A percentile compares a stretch with the other conserved stretches of the same genome.
Evolutionary conservation across 345 rosid species (phyloP).

Genomic region (Corchorus olitorius): DNA sequence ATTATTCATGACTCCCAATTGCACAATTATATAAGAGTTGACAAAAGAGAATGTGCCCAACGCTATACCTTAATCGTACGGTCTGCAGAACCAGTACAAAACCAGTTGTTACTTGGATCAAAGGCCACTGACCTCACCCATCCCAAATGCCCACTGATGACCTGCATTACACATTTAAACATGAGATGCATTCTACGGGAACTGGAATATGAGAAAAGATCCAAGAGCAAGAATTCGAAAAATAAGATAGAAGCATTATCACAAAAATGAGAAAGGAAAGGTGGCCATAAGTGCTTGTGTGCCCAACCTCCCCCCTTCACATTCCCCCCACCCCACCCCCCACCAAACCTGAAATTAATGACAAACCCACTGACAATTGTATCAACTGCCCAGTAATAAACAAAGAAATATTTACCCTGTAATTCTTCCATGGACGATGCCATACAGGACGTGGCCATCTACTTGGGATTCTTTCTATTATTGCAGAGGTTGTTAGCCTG

Average conservation of each 20-base stretch:
- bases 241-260: too few relatives aligned
- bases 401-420: conserved; percentile 60
- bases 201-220: not conserved
- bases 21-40: too few relatives aligned
- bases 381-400: not conserved
- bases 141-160: conserved; percentile 95
- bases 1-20: too few relatives aligned
- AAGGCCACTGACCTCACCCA: conserved; percentile 98
- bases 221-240: too few relatives aligned
- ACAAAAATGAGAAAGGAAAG: too few relatives aligned
- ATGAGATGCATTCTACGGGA: conserved; percentile 17
- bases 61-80: conserved; percentile 86
- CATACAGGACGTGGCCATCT: conserved; percentile 98
- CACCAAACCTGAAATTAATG: not conserved
- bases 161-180: conserved; percentile 42
- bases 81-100: conserved; percentile 98
- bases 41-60: not conserved
- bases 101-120: conserved; percentile 98
- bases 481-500: conserved; percentile 81
- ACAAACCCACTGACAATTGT: not conserved
- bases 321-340: too few relatives aligned
- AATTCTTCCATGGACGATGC: conserved; percentile 99
- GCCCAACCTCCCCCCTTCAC: too few relatives aligned
- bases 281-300: not conserved
- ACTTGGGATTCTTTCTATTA: conserved; percentile 96